Evolutionary conservation across 352 stramenopile genomes (phyloP), one percentile per base, ranked within the genome.

Genomic region (Pythium folliculosum): DNA sequence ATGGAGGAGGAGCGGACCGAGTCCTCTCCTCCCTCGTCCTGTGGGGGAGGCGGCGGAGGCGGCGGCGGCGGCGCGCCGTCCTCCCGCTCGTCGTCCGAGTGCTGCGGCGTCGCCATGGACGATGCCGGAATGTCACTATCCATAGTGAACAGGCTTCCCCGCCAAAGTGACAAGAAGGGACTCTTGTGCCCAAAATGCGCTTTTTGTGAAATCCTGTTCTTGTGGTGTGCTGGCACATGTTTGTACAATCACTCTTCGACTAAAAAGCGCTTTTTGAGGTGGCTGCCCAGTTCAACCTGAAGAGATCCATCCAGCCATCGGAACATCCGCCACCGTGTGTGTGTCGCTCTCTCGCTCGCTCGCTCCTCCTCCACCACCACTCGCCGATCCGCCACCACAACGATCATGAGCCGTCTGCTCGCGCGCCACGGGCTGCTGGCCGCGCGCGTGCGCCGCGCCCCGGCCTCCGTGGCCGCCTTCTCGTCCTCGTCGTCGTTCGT

Each of bases 401-500:
- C 19, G 2, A 12, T 45, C 35, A 61, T 71, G 63, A 63, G 59
- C 54, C 35, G 72, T 55, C 38, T 75, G 72, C 50, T 69, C 60
- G 17, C 49, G 45, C 61, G 17, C 52, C 55, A 37, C 59, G 47
- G 8, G 19, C 71, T 58, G 37, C 19, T 49, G 66, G 52, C 63
- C 35, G 30, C 70, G 38, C 38, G 27, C 25, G 37, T 44, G 49
- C 30, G 27, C 40, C 63, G 73, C 21, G 55, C 67, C 23, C 19
- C 82, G 80, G 43, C 73, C 64, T 49, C 48, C 51, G 82, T 47
- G 4, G 13, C 40, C 9, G 13, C 40, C 40, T 47, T 77, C 32
- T 76, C 73, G 54, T 60, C 87, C 54, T 77, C 72, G 35, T 76
- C 82, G 57, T 69, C 81, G 71, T 95, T 95, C 71, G 79, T 81